phyloP scores from a whole-genome alignment of 2,329 filamentous ascomycete genomes.

The Lecanicillium sp. region DNA sequence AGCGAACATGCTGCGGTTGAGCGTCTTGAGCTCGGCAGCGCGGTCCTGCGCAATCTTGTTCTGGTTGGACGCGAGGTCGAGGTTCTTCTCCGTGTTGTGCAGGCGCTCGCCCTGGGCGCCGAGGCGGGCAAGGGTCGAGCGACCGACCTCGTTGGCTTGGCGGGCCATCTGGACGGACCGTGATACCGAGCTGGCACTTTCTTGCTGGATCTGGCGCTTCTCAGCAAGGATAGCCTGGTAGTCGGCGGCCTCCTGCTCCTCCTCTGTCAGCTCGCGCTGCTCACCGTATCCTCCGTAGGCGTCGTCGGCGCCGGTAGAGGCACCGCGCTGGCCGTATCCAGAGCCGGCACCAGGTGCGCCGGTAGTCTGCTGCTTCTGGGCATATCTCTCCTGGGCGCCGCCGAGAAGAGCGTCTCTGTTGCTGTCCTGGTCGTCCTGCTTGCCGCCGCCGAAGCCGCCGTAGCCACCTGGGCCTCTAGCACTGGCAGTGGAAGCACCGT shows the following conservation, averaged over 20 bases:
- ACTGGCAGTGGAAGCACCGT: conserved; percentile 23
- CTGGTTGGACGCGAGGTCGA: conserved; percentile 73
- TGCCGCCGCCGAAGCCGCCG: conserved; percentile 49
- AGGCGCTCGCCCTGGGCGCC: conserved; percentile 75
- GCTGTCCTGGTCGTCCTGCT: conserved; percentile 39
- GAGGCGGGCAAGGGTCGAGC: conserved; percentile 65
- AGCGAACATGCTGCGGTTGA: conserved; percentile 89
- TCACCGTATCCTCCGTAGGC: conserved; percentile 55
- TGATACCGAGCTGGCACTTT: conserved; percentile 47
- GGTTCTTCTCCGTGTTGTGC: conserved; percentile 74
- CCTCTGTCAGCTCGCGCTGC: conserved; percentile 72
- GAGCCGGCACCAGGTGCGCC: conserved; percentile 20
- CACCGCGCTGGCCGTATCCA: conserved; percentile 13
- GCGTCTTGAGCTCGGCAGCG: conserved; percentile 73
- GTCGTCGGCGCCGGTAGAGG: conserved; percentile 17
- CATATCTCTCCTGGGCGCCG: conserved; percentile 45
- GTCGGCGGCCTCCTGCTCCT: conserved; percentile 69
- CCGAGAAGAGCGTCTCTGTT: conserved; percentile 60
- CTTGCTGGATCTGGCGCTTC: conserved; percentile 66
- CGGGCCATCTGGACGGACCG: conserved; percentile 36
- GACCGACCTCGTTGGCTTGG: conserved; percentile 51
- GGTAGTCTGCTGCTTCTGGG: conserved; percentile 30
- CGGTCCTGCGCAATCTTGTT: conserved; percentile 73
- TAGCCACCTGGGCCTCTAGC: conserved; percentile 52
- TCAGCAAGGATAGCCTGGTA: conserved; percentile 52